Evolutionary conservation across 768 basidiomycete species (phyloP).

Genomic region (Leucocoprinus leucothites): DNA sequence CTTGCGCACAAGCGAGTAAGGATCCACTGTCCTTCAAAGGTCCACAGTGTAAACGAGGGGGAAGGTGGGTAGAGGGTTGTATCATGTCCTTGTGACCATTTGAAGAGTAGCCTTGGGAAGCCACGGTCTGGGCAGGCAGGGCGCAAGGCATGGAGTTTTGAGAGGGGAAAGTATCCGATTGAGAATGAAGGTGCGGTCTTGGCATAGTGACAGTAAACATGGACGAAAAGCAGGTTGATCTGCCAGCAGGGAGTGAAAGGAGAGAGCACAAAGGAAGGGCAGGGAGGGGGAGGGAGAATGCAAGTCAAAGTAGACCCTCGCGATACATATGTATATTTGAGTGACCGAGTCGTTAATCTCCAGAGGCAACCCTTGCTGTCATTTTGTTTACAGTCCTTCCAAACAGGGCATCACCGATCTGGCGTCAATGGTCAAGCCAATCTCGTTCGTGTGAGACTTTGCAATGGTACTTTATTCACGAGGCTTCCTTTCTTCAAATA

Average conservation of each 20-base stretch:
- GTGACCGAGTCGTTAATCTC: background rate
- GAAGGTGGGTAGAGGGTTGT: background rate
- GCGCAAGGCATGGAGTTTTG: background rate
- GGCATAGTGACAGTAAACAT: background rate
- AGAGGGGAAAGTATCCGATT: background rate
- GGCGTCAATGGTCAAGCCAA: background rate
- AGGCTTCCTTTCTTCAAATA: too few relatives aligned
- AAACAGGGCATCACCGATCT: background rate
- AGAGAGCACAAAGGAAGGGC: background rate
- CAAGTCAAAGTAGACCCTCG: background rate
- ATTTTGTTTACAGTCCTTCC: conserved; percentile 21
- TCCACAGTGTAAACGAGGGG: background rate
- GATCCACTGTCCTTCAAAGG: background rate
- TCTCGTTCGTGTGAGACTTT: background rate
- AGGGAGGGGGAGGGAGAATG: background rate
- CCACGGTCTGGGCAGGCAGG: background rate
- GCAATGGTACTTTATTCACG: too few relatives aligned
- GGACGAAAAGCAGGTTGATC: background rate
- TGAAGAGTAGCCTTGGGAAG: background rate
- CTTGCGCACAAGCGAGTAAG: conserved; percentile 7
- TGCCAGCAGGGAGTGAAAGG: background rate
- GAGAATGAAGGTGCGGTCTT: background rate
- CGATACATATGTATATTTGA: conserved; percentile 6
- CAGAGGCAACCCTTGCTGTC: background rate
- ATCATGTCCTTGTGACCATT: conserved; percentile 4